phyloP scores from a whole-genome alignment of 2,329 filamentous ascomycete species.

The Macrophomina pseudophaseolina region DNA sequence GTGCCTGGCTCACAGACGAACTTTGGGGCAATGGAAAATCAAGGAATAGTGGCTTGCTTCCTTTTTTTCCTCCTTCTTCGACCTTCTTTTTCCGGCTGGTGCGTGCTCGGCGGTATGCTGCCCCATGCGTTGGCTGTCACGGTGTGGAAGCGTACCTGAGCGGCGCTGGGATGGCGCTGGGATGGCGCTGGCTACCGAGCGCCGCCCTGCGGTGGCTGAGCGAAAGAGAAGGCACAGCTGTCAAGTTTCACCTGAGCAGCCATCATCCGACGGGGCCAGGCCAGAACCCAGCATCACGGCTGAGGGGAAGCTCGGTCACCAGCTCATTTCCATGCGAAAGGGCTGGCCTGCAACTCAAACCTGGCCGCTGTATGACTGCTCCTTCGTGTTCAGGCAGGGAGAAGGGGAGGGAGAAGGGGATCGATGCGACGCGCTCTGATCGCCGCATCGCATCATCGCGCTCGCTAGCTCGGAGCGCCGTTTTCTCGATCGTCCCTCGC shows the following conservation, averaged over 20 bases:
- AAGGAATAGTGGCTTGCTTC: neutral
- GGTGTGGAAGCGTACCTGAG: neutral
- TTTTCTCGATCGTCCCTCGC: constrained; percentile 15
- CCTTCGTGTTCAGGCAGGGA: neutral
- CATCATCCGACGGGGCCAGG: neutral
- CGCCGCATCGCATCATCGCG: neutral
- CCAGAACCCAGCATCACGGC: neutral
- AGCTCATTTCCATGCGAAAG: neutral
- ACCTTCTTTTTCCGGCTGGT: neutral
- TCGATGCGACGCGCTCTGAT: neutral
- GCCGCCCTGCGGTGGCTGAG: constrained; percentile 19
- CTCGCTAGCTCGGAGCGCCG: neutral
- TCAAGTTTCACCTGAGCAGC: constrained; percentile 16
- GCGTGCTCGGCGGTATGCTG: neutral
- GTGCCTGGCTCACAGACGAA: neutral
- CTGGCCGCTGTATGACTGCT: neutral
- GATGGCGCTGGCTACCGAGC: neutral
- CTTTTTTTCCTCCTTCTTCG: neutral
- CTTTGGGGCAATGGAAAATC: neutral
- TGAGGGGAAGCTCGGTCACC: neutral
- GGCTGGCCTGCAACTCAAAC: neutral
- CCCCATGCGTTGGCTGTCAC: neutral
- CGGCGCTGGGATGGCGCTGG: neutral
- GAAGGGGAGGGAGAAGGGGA: neutral
- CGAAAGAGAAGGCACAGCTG: neutral